Conservation (phyloP, 371 early-diverging fungal genomes). For the Mortierella sp. region DNA sequence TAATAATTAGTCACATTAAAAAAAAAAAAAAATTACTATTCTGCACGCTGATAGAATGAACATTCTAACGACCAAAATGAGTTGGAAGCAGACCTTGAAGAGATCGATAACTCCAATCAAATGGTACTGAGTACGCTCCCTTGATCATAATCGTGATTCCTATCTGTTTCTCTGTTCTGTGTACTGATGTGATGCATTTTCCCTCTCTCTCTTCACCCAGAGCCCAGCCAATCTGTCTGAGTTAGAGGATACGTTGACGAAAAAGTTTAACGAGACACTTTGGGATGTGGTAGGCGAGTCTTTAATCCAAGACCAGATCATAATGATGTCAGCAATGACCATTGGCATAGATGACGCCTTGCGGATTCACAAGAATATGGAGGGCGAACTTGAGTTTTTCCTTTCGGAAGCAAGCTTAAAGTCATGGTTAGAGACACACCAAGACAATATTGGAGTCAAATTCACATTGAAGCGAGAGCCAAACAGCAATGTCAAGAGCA, state of each 20-base stretch:
- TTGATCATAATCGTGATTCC: no score
- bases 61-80: no score
- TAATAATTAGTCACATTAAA: no score
- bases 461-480: background rate
- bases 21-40: no score
- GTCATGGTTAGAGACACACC: background rate
- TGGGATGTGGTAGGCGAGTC: constrained; percentile 1
- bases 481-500: background rate
- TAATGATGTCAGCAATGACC: background rate
- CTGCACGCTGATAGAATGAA: no score
- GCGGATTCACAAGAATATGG: background rate
- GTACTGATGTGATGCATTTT: no score
- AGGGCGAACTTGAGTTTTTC: background rate
- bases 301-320: background rate
- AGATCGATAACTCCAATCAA: no score
- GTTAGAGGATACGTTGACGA: background rate
- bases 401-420: background rate
- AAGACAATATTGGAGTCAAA: background rate
- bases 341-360: background rate
- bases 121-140: no score
- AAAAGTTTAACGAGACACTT: background rate
- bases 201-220: background rate
- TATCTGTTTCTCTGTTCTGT: no score
- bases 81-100: no score
- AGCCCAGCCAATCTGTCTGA: background rate